Base-by-base conservation (phyloP, 2,329 filamentous ascomycete species). In the Claviceps paspali region DNA sequence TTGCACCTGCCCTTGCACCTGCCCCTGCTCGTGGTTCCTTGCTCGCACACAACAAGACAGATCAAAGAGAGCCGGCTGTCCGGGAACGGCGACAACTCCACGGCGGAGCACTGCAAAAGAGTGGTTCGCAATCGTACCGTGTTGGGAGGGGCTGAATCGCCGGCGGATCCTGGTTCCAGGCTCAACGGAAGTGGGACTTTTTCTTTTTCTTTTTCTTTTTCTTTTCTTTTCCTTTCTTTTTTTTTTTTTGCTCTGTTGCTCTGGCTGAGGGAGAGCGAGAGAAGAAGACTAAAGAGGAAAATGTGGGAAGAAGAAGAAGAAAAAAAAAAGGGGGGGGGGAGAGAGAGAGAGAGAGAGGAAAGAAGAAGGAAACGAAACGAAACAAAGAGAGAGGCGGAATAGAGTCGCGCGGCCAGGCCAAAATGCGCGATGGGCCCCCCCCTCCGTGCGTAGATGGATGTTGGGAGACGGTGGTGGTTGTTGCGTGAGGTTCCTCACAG, bases 81-180 rank as follows among this genome's bases (percentile, higher is more conserved):
- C 38, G 38, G 29, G 38, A 40, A 40, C 38, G 38, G 38, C 38
- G 36, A 38, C 29, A n/a, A 29, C 18, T 38, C 29, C 29, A 38
- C 23, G 35, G 33, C 29, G 31, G 35, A 40, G 29, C 34, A 17
- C 17, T 35, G 33, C 17, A 34, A 12, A n/a, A 22, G 10, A 19
- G 8, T 35, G 33, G 33, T 35, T 35, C 33, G 33, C 29, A 27
- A 35, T 33, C 33, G 22, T 23, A 29, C 38, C 12, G 29, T 26
- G 22, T 26, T 30, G 23, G 26, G 33, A 37, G 38, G 38, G 34
- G 38, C 38, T 34, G 36, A 28, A 26, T 31, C 31, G 30, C 19
- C 19, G 18, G 24, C 29, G 30, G 38, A 30, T 35, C 38, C 34
- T 34, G 35, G 34, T 30, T 34, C 35, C 28, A 26, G 22, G 35